Evolutionary conservation across 352 stramenopile species (phyloP), one percentile per base, ranked within the genome.

Genomic region (Phytophthora fragariae): DNA sequence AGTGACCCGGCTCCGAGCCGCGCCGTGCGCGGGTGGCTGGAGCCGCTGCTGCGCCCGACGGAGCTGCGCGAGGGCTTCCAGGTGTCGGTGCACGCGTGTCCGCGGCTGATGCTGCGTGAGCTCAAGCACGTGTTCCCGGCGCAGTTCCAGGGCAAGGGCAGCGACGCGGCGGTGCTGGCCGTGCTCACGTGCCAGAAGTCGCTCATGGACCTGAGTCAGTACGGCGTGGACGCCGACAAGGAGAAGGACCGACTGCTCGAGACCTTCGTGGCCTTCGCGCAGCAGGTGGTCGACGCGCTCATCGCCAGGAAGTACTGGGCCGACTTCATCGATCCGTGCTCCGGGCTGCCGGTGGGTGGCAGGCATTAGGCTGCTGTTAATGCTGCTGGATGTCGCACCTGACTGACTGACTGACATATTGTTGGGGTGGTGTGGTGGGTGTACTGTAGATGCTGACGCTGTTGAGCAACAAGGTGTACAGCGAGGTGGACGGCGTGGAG

Each of bases 311-410:
- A 92, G 15, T 98, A 92, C 78, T 99, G 96, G 96, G 96, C 95
- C 15, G 97, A 99, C 83, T 99, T 97, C 76, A 99, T 99, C 77
- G 97, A 99, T 86, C 97, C 97, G 24, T 99, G 97, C 81, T 98
- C 92, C 9, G 97, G 97, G 2, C 83, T 99, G 54, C 97, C 97
- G 63, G 86, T 94, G 73, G 62, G 82, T 81, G 9, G 11, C 35
- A 27, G 24, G 24, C 24, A 27, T 27, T 27, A 3, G 24, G 24
- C 24, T 27, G 24, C 24, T 27, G 24, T 27, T 27, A 27, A 27
- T 27, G 24, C 24, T 27, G 24, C 12, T 70, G 7, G 6, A 35
- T 15, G n/a, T 21, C 2, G 24, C 24, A 3, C 2, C 24, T 27
- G 24, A 27, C 24, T 27, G 24, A 27, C 24, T 27, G 24, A 27